Conservation (phyloP, 345 rosid genomes). For the Gynandropsis gynandra region DNA sequence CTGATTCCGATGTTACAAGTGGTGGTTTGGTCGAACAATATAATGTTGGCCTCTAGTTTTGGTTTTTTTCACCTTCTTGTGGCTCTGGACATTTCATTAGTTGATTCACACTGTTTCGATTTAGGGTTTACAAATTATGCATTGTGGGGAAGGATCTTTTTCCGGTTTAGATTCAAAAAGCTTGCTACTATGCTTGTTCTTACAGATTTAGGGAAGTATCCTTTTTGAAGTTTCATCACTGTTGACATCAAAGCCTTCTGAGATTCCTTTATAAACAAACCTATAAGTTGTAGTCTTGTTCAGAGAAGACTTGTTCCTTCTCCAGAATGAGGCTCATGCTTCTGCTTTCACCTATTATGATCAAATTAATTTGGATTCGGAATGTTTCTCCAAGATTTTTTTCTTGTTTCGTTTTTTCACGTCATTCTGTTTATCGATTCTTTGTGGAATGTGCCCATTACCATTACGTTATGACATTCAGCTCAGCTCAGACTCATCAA, state of each 20-base stretch:
- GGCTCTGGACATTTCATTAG: too few species aligned
- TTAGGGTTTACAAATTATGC: not conserved
- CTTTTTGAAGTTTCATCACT: not conserved
- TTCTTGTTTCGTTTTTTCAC: not conserved
- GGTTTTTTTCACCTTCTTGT: too few species aligned
- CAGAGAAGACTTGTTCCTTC: too few species aligned
- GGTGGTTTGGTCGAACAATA: not conserved
- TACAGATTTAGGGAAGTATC: not conserved
- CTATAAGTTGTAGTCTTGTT: not conserved
- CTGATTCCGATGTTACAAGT: not conserved
- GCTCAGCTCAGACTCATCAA: slow-evolving; percentile 47
- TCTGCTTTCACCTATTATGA: not conserved
- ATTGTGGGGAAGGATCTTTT: not conserved
- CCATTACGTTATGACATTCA: slow-evolving; percentile 28
- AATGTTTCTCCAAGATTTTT: not conserved
- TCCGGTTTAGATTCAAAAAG: not conserved
- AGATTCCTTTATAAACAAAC: not conserved
- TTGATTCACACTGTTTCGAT: not conserved
- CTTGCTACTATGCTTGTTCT: not conserved
- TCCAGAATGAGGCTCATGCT: not conserved
- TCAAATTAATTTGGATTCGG: too few species aligned
- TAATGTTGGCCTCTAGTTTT: slow-evolving; percentile 4
- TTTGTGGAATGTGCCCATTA: not conserved
- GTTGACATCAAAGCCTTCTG: not conserved
- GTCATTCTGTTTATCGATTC: too few species aligned